A percentile compares a stretch with the other conserved stretches of the same genome.
Evolutionary conservation across 108 stramenopile species (phyloP).

Genomic region (Cylindrotheca fusiformis): DNA sequence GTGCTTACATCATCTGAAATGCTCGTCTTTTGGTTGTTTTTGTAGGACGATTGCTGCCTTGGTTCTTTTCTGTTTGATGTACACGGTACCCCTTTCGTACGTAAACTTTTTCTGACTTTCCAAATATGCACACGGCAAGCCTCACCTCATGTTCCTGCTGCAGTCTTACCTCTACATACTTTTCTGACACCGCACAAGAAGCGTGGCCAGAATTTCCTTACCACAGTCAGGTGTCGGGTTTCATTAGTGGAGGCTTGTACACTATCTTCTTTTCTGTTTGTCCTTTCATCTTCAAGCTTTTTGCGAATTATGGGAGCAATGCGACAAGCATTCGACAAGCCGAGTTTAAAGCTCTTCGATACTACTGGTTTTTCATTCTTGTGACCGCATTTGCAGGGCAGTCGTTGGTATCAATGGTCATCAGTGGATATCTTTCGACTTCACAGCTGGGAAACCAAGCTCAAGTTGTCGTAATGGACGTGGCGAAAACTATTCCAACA

Average conservation of each 20-base stretch:
- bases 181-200: neutral
- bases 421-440: neutral
- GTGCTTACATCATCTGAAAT: neutral
- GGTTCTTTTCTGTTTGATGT: slow-evolving; percentile 55
- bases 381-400: slow-evolving; percentile 73
- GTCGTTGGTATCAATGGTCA: slow-evolving; percentile 52
- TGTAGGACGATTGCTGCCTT: slow-evolving; percentile 39
- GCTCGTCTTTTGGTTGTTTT: neutral
- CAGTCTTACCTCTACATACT: neutral
- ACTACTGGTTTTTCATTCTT: slow-evolving; percentile 85
- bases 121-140: too few relatives aligned
- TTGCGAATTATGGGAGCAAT: slow-evolving; percentile 76
- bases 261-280: slow-evolving; percentile 45
- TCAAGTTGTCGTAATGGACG: neutral
- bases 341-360: slow-evolving; percentile 61
- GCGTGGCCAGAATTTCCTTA: neutral
- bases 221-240: slow-evolving; percentile 4
- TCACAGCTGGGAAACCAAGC: slow-evolving; percentile 4
- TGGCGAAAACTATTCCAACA: slow-evolving; percentile 23
- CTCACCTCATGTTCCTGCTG: neutral
- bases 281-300: slow-evolving; percentile 80
- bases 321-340: slow-evolving; percentile 64
- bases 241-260: slow-evolving; percentile 24
- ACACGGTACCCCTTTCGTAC: slow-evolving; percentile 71
- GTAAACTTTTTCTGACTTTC: too few relatives aligned